Base-by-base conservation (phyloP, 2,329 filamentous ascomycete species). In the Parasarocladium wereldwijsianum region DNA sequence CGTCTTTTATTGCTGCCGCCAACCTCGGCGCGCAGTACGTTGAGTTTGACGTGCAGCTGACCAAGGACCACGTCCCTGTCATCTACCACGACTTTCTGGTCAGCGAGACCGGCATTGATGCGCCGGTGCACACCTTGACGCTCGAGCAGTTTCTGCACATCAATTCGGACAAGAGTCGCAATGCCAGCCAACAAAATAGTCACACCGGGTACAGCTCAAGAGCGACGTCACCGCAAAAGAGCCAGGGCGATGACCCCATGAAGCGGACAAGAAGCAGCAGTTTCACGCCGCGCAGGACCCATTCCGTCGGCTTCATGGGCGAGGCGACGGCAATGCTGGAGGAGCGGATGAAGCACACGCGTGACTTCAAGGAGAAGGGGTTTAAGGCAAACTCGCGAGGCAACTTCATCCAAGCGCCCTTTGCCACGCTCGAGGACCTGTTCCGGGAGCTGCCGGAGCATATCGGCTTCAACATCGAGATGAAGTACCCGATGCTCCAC, bases 41-140 rank as follows among this genome's bases (percentile, higher is more conserved):
- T 26, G 72, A 77, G 42, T 76, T 80, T 45, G 90, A 98, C 49
- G 90, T 98, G 1, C 90, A 98, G 50, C 62, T 98, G 22, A 98
- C 90, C n/a, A 98, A 98, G 47, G 90, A 98, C 48, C 85, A 92
- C 44, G 85, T 98, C 2, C 90, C 90, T 0, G 87, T 98, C 39
- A 93, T 98, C 44, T 98, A 98, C 49, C 90, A 98, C 49, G 90
- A 98, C 52, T 98, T 98, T 46, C 64, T 96, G 10, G 90, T 98
- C 50, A 93, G 85, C 47, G 90, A 98, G 55, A 96, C 90, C 0
- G 90, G 92, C 8, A 90, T 94, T 32, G 90, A 98, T 47, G 90
- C 90, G 0, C 90, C 90, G 0, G 87, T 98, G 2, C 90, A 98
- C 49, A 93, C 84, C 0, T 62, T 98, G 38, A 98, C 90, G 0